These are phyloP conservation scores for Dactylella cylindrospora DNA, from an alignment of 2,329 filamentous ascomycete species.

Conservation along the genomic window DNA sequence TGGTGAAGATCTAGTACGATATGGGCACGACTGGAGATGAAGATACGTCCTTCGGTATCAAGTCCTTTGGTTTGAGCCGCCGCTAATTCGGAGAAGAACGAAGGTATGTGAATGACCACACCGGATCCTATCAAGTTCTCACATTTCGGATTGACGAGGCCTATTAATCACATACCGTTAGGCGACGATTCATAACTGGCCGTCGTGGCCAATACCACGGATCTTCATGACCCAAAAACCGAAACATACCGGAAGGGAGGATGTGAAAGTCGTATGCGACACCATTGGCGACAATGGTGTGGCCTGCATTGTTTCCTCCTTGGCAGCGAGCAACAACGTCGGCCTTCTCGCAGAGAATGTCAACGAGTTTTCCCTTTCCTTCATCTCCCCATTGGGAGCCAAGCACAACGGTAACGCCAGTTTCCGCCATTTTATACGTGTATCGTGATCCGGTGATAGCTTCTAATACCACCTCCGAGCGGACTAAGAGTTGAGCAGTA, in stretches of 20 bases:
- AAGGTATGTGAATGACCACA: slow-evolving; percentile 67
- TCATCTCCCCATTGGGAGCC: slow-evolving; percentile 65
- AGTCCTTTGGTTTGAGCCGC: slow-evolving; percentile 64
- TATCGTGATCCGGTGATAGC: too few species aligned
- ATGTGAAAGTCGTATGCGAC: slow-evolving; percentile 62
- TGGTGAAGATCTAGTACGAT: slow-evolving; percentile 67
- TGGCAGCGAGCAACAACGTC: slow-evolving; percentile 62
- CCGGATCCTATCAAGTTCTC: slow-evolving; percentile 74
- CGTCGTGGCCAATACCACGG: too few species aligned
- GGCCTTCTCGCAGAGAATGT: slow-evolving; percentile 59
- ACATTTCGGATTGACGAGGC: slow-evolving; percentile 69
- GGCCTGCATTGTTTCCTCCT: slow-evolving; percentile 64
- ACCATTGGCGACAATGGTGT: slow-evolving; percentile 55
- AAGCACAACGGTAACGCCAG: slow-evolving; percentile 58
- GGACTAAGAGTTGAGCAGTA: too few species aligned
- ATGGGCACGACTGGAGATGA: slow-evolving; percentile 65
- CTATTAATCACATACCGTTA: too few species aligned
- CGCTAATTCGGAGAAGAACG: slow-evolving; percentile 67
- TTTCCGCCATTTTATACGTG: slow-evolving; percentile 31
- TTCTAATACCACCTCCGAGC: too few species aligned
- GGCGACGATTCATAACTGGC: too few species aligned
- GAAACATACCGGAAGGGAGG: slow-evolving; percentile 52
- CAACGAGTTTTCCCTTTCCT: slow-evolving; percentile 63
- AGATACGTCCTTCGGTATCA: slow-evolving; percentile 62
- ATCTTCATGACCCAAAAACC: too few species aligned